A percentile compares a stretch with the other conserved stretches of the same genome.
Evolutionary conservation across 1,139 yeast genomes (phyloP).

Genomic region (Scheffersomyces illinoinensis): DNA sequence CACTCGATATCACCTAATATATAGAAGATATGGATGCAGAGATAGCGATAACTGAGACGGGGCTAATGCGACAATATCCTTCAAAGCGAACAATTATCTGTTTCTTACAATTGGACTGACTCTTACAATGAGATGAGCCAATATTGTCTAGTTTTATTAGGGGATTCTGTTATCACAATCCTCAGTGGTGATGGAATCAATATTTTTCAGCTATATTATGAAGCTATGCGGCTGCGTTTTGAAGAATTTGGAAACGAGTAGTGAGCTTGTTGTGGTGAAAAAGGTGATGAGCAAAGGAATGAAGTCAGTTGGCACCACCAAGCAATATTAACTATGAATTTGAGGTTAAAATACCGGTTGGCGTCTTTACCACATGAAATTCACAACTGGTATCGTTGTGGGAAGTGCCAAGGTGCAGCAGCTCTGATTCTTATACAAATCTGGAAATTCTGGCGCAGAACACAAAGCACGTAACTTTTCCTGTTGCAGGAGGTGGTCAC

Average conservation of each 20-base stretch:
- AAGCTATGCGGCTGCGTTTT: not conserved
- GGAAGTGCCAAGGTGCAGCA: not conserved
- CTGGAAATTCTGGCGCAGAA: not conserved
- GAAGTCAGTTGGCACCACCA: slow-evolving; percentile 4
- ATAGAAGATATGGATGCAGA: not conserved
- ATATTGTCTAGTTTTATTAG: not conserved
- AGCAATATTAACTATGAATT: not conserved
- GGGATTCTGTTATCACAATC: not conserved
- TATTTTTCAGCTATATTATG: not conserved
- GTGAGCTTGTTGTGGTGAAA: not conserved
- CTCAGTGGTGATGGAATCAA: not conserved
- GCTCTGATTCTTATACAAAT: not conserved
- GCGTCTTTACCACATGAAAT: not conserved
- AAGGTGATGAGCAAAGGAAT: slow-evolving; percentile 3
- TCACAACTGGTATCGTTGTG: not conserved
- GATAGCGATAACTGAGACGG: not conserved
- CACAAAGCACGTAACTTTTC: not conserved
- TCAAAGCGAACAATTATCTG: not conserved
- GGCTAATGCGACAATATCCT: not conserved
- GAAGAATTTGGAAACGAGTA: not conserved
- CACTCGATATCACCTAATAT: not conserved
- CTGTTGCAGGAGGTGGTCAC: not conserved
- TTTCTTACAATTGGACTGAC: not conserved
- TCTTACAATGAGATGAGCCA: not conserved
- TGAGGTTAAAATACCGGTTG: not conserved